Evolutionary conservation across 2,329 filamentous ascomycete genomes (phyloP), one percentile per base, ranked within the genome.

Genomic region (Trichoderma guizhouense): DNA sequence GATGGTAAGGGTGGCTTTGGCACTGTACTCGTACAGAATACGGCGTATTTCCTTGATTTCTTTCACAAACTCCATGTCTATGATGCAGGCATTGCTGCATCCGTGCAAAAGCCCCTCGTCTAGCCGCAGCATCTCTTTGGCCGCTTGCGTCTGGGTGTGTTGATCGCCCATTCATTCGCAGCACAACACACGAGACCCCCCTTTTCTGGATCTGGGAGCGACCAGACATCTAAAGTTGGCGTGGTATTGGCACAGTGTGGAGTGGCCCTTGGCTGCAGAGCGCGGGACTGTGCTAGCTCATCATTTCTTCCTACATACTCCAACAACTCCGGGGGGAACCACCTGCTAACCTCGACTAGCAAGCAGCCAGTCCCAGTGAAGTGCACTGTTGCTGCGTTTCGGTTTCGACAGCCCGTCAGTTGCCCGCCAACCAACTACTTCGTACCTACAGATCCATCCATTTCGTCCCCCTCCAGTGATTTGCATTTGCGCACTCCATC

Each of bases 121-220:
- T 21, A 47, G 43, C 11, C 43, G 43, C 43, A 5, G 43, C 43
- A 11, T 47, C 58, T 61, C 24, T 30, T 7, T 24, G 30, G 28
- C 60, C 34, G 60, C 34, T 63, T 63, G 58, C 58, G 58, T 65
- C 34, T 36, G 43, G 18, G 43, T 21, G 43, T 30, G 66, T 32
- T 51, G 66, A 69, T 69, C 66, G 55, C 34, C 39, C 60, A 51
- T 34, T 34, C 32, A 34, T 58, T 61, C 66, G 66, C 64, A 67
- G 28, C 43, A 15, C 62, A 30, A 21, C 24, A 51, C 34, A 60
- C 30, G 36, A 34, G 32, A 60, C 53, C 66, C 66, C 65, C 55
- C 36, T 69, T 69, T 69, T 69, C 66, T 61, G 66, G 66, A 60
- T 57, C 53, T 69, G 53, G 66, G 61, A 39, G 36, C 36, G 36